A percentile compares a stretch with the other conserved stretches of the same genome.
Conservation (phyloP, 2,329 filamentous ascomycete genomes). For the Sphaerulina vaccinii region DNA sequence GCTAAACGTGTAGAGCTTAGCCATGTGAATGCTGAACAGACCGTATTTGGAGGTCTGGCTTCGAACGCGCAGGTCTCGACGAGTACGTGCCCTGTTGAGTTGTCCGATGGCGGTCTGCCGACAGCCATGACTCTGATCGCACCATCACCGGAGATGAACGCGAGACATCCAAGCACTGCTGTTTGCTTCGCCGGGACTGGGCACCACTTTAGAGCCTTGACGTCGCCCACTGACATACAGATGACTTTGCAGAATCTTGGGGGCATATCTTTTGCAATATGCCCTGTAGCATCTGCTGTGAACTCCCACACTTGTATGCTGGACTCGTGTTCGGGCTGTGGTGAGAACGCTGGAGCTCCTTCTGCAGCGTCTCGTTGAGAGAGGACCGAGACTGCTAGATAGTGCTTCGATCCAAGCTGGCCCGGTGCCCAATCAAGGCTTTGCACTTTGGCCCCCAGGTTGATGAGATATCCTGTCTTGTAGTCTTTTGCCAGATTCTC, state of each 20-base stretch:
- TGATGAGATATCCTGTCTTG: conserved; percentile 54
- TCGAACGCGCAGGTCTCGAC: conserved; percentile 52
- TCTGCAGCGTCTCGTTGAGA: conserved; percentile 31
- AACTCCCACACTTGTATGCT: conserved; percentile 62
- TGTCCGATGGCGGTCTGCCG: conserved; percentile 27
- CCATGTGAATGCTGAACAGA: conserved; percentile 59
- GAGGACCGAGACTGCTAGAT: conserved; percentile 50
- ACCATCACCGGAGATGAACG: conserved; percentile 60
- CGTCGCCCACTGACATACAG: conserved; percentile 58
- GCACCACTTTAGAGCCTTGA: conserved; percentile 58
- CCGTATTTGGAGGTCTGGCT: conserved; percentile 49
- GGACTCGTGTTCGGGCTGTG: conserved; percentile 49
- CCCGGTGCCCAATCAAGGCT: conserved; percentile 49
- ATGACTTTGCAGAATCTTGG: conserved; percentile 53
- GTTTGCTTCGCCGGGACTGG: conserved; percentile 41
- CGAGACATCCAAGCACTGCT: conserved; percentile 53
- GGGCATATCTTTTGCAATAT: conserved; percentile 44
- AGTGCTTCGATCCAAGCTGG: conserved; percentile 50
- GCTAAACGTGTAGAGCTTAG: conserved; percentile 56
- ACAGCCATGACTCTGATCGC: conserved; percentile 55
- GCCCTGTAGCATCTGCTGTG: conserved; percentile 39
- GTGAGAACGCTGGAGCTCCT: conserved; percentile 51
- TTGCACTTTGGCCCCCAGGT: conserved; percentile 55
- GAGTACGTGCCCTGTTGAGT: conserved; percentile 38
- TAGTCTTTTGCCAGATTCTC: conserved; percentile 8